A percentile compares a stretch with the other conserved stretches of the same genome.
phyloP scores from a whole-genome alignment of 345 rosid genomes.

The Hypericum androsaemum region DNA sequence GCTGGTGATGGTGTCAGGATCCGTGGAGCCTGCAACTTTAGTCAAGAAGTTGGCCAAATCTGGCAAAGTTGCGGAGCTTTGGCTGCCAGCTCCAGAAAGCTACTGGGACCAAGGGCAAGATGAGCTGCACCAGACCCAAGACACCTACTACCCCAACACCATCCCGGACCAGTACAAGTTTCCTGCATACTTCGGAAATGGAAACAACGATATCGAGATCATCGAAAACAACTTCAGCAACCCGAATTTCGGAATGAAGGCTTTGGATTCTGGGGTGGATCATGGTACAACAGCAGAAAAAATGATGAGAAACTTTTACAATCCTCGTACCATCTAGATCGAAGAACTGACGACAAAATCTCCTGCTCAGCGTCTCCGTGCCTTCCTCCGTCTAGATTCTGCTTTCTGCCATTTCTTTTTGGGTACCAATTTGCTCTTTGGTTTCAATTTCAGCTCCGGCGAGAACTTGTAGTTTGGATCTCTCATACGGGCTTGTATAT shows the following conservation, averaged over 20 bases:
- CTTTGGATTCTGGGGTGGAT: constrained; percentile 1
- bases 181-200: constrained; percentile 18
- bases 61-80: constrained; percentile 54
- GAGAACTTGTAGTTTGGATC: constrained; percentile 84
- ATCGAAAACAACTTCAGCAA: constrained; percentile 11
- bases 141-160: constrained; percentile 10
- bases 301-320: constrained; percentile 7
- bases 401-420: constrained; percentile 87
- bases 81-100: constrained; percentile 22
- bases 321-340: too few relatives aligned
- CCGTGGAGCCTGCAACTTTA: constrained; percentile 35
- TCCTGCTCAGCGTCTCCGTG: constrained; percentile 46
- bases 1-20: constrained; percentile 47
- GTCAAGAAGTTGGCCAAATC: constrained; percentile 40
- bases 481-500: constrained; percentile 90
- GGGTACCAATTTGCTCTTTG: constrained; percentile 80
- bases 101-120: constrained; percentile 13
- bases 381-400: constrained; percentile 77
- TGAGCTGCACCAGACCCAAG: constrained; percentile 9
- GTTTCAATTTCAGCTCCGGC: constrained; percentile 79
- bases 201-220: constrained; percentile 7
- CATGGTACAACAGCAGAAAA: constrained; percentile 6
- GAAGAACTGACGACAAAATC: not conserved
- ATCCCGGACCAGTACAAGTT: constrained; percentile 12
- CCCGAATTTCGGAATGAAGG: constrained; percentile 7